Percentiles rank a stretch among this genome's conserved stretches.
Evolutionary conservation across 768 basidiomycete genomes (phyloP).

Genomic region (Suillus bovinus): DNA sequence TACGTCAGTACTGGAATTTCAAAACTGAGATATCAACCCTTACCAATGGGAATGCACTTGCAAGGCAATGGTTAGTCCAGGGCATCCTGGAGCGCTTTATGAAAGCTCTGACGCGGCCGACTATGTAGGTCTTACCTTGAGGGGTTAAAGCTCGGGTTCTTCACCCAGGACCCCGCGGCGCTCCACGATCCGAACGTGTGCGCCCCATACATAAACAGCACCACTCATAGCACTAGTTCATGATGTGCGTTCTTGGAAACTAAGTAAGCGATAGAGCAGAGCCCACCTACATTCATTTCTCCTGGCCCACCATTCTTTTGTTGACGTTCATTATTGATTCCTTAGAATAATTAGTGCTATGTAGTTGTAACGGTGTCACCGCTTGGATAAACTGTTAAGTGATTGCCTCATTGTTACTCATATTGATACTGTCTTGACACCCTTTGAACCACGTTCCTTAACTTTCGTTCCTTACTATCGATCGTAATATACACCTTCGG

Average conservation of each 20-base stretch:
- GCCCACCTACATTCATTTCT: neutral
- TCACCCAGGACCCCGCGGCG: constrained; percentile 60
- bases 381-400: too few species aligned
- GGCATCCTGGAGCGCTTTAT: neutral
- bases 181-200: constrained; percentile 59
- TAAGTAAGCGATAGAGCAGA: neutral
- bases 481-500: too few species aligned
- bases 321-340: too few species aligned
- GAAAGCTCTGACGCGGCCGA: neutral
- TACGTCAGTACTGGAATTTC: constrained; percentile 67
- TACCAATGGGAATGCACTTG: constrained; percentile 44
- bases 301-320: neutral
- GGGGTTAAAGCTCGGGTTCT: constrained; percentile 56
- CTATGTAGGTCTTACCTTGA: constrained; percentile 66
- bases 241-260: constrained; percentile 7
- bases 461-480: too few species aligned
- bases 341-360: too few species aligned
- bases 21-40: constrained; percentile 58
- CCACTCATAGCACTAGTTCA: constrained; percentile 13
- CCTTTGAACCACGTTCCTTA: too few species aligned
- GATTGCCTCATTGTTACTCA: too few species aligned
- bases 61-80: constrained; percentile 59
- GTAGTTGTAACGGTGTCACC: too few species aligned
- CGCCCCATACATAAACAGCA: constrained; percentile 38
- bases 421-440: too few species aligned